Percentiles rank a stretch among this genome's conserved stretches.
phyloP scores from a whole-genome alignment of 495 filamentous ascomycete genomes.

The Penicillium ochrochloron region DNA sequence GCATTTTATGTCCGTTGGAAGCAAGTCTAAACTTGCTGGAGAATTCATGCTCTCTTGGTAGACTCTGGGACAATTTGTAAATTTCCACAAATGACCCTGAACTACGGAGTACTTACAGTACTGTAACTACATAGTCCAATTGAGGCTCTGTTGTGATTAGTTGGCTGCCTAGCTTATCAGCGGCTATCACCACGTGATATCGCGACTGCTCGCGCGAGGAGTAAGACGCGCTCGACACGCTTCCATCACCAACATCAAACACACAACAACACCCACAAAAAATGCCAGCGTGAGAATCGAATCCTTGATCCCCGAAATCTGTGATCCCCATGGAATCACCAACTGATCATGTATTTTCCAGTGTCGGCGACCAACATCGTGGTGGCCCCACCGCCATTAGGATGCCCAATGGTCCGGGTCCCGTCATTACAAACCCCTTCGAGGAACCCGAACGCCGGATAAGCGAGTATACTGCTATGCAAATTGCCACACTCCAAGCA shows the following conservation, averaged over 20 bases:
- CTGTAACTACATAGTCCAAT: neutral
- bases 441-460: slow-evolving; percentile 69
- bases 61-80: neutral
- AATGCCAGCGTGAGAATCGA: slow-evolving; percentile 53
- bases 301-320: neutral
- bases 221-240: slow-evolving; percentile 36
- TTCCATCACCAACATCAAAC: slow-evolving; percentile 13
- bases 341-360: slow-evolving; percentile 46
- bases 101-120: too few species aligned
- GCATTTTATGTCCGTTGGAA: neutral
- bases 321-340: slow-evolving; percentile 5
- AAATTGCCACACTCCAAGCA: slow-evolving; percentile 87
- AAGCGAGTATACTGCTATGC: slow-evolving; percentile 79
- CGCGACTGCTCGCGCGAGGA: slow-evolving; percentile 40
- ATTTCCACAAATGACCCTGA: neutral
- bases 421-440: slow-evolving; percentile 70
- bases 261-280: slow-evolving; percentile 15
- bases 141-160: slow-evolving; percentile 1
- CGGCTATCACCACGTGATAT: slow-evolving; percentile 47
- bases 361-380: slow-evolving; percentile 81
- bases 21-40: neutral
- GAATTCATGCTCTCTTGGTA: neutral
- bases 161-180: slow-evolving; percentile 17
- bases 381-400: slow-evolving; percentile 40
- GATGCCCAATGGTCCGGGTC: slow-evolving; percentile 42